Conservation (phyloP, 2,329 filamentous ascomycete species). For the Fusarium guadeloupense region DNA sequence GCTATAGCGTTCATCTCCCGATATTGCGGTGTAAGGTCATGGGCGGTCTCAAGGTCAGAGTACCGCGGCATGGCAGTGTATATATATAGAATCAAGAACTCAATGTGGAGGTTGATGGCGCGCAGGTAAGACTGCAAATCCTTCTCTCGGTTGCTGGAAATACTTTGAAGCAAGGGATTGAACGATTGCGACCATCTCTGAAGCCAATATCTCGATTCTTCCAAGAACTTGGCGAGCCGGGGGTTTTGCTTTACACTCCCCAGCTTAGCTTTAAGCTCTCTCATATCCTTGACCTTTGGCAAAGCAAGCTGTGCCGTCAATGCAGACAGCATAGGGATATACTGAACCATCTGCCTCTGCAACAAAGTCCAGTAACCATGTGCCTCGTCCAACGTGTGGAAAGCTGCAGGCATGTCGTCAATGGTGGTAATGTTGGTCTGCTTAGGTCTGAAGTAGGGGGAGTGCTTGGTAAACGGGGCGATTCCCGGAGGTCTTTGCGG, state of each 20-base stretch:
- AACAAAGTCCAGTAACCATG: constrained; percentile 52
- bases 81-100: constrained; percentile 54
- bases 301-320: constrained; percentile 46
- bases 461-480: constrained; percentile 50
- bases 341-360: constrained; percentile 50
- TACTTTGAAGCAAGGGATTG: constrained; percentile 47
- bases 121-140: constrained; percentile 45
- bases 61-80: constrained; percentile 52
- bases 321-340: constrained; percentile 48
- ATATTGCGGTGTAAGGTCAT: constrained; percentile 53
- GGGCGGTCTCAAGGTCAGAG: constrained; percentile 49
- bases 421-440: constrained; percentile 45
- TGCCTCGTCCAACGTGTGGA: constrained; percentile 48
- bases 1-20: constrained; percentile 52
- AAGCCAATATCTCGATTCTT: constrained; percentile 51
- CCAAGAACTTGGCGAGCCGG: constrained; percentile 46
- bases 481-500: constrained; percentile 46
- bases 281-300: constrained; percentile 38
- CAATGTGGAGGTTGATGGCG: constrained; percentile 53
- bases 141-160: constrained; percentile 36
- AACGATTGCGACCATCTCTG: constrained; percentile 53
- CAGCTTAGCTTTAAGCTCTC: constrained; percentile 45
- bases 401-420: constrained; percentile 47
- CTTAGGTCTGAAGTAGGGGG: constrained; percentile 50
- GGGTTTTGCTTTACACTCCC: constrained; percentile 45